A percentile compares a stretch with the other conserved stretches of the same genome.
Conservation (phyloP, 805 yeast species). For the Priceomyces melissophilus region DNA sequence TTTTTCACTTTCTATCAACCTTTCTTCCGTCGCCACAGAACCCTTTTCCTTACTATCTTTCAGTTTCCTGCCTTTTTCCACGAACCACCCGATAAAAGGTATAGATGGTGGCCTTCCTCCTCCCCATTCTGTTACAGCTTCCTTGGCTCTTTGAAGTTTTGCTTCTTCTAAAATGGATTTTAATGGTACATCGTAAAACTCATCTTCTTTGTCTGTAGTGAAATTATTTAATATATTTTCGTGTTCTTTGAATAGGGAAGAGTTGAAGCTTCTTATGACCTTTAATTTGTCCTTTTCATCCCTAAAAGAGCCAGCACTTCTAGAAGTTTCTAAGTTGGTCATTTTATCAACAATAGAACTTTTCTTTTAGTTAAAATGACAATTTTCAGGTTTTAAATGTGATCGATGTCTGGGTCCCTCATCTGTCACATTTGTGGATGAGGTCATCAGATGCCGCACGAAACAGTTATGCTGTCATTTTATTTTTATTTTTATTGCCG, state of each 20-base stretch:
- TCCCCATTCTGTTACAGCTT: constrained; percentile 5
- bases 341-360: not conserved
- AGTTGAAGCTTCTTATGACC: constrained; percentile 7
- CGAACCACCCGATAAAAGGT: constrained; percentile 2
- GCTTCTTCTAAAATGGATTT: constrained; percentile 7
- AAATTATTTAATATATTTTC: constrained; percentile 6
- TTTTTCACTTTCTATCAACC: too few relatives aligned
- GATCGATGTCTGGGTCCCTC: too few relatives aligned
- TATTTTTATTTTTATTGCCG: too few relatives aligned
- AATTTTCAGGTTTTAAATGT: too few relatives aligned
- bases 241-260: constrained; percentile 4
- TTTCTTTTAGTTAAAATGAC: too few relatives aligned
- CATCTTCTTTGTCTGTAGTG: constrained; percentile 3
- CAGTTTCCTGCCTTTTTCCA: not conserved
- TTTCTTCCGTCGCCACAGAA: not conserved
- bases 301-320: constrained; percentile 3
- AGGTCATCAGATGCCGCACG: too few relatives aligned
- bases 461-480: too few relatives aligned
- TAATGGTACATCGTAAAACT: constrained; percentile 5
- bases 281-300: not conserved
- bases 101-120: constrained; percentile 5
- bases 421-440: too few relatives aligned
- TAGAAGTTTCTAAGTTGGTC: constrained; percentile 4
- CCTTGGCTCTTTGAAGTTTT: constrained; percentile 6
- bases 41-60: not conserved